Evolutionary conservation across 106 monocot species (phyloP).

Genomic region (Agapanthus africanus): DNA sequence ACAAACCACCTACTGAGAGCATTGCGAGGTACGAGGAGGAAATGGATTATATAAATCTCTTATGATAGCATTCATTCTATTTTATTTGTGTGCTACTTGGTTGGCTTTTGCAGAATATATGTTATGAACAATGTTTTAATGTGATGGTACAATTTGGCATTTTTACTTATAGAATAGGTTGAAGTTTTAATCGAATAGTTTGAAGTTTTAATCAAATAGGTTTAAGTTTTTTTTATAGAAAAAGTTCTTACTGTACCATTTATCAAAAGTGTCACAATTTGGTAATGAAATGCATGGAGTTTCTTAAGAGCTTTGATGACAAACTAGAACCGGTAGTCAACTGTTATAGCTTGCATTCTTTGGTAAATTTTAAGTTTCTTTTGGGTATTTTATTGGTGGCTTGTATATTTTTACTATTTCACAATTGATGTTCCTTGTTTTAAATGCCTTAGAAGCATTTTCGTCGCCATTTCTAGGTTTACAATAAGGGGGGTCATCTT

Average conservation of each 20-base stretch:
- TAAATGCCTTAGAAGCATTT: background rate
- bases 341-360: background rate
- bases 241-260: background rate
- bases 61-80: too few species aligned
- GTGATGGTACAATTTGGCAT: too few species aligned
- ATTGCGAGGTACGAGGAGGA: too few species aligned
- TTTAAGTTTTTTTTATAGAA: too few species aligned
- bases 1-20: too few species aligned
- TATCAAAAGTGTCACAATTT: background rate
- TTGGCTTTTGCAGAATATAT: too few species aligned
- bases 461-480: background rate
- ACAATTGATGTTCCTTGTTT: background rate
- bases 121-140: too few species aligned
- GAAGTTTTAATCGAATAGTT: background rate
- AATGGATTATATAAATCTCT: too few species aligned
- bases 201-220: too few species aligned
- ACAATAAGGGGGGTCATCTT: background rate
- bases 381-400: background rate
- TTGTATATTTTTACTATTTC: background rate
- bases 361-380: background rate
- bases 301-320: background rate
- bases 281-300: background rate
- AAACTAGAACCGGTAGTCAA: background rate
- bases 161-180: too few species aligned
- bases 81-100: too few species aligned